A percentile compares a stretch with the other conserved stretches of the same genome.
These are phyloP conservation scores for Aspergillus olivimuriae DNA, from an alignment of 495 filamentous ascomycete species.

Conservation along the genomic window DNA sequence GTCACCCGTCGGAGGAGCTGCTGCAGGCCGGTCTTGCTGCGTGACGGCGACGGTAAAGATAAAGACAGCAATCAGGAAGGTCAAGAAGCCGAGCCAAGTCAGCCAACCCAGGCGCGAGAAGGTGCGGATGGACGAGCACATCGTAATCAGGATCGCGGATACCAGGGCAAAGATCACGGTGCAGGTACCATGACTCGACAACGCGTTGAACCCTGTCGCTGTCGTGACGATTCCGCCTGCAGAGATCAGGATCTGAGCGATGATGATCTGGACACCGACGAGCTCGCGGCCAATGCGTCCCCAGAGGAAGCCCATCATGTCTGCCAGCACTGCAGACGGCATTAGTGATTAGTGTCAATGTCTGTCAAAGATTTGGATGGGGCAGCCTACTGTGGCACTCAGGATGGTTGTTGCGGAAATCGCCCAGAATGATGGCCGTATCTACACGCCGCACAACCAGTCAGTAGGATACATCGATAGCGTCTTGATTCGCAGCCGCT, in stretches of 20 bases:
- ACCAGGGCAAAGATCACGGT: slow-evolving; percentile 35
- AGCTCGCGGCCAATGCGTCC: slow-evolving; percentile 42
- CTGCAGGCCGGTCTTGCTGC: slow-evolving; percentile 28
- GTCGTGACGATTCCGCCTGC: slow-evolving; percentile 43
- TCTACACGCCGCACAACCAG: no score
- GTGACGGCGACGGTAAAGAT: slow-evolving; percentile 43
- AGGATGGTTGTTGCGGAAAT: slow-evolving; percentile 26
- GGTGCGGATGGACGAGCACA: slow-evolving; percentile 30
- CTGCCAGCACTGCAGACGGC: no score
- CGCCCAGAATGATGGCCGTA: slow-evolving; percentile 21
- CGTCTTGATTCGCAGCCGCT: no score
- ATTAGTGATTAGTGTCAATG: no score
- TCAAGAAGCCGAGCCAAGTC: slow-evolving; percentile 35
- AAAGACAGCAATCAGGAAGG: slow-evolving; percentile 38
- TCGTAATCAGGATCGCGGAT: slow-evolving; percentile 58
- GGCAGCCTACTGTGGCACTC: slow-evolving; percentile 40
- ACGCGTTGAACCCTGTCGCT: slow-evolving; percentile 41
- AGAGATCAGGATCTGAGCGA: slow-evolving; percentile 40
- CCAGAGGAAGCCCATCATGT: slow-evolving; percentile 59
- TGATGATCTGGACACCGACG: slow-evolving; percentile 33
- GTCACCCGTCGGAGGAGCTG: slow-evolving; percentile 23
- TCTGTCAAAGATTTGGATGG: no score
- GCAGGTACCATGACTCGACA: slow-evolving; percentile 40
- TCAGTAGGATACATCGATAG: no score
- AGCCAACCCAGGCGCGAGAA: slow-evolving; percentile 35